Evolutionary conservation across 2,329 filamentous ascomycete species (phyloP).

Genomic region (Venturia asperata): DNA sequence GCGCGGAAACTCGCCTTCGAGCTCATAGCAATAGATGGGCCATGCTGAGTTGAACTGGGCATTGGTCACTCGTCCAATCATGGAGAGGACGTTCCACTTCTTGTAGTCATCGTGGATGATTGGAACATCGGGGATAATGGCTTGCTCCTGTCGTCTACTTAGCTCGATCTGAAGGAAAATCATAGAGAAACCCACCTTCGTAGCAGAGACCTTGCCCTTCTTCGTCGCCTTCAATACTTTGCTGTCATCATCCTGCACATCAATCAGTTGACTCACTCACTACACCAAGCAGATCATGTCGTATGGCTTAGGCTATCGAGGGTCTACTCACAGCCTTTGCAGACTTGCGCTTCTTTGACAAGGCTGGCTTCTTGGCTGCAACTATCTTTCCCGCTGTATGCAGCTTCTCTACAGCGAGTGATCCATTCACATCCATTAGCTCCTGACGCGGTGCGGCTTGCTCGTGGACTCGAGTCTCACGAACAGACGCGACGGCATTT

Average conservation of each 20-base stretch:
- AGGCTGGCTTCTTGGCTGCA: neutral
- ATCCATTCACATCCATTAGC: too few species aligned
- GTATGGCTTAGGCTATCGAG: neutral
- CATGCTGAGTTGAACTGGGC: neutral
- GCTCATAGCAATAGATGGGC: neutral
- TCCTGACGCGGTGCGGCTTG: neutral
- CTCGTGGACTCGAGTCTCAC: neutral
- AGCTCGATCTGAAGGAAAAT: neutral
- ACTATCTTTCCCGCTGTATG: neutral
- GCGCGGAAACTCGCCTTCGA: neutral
- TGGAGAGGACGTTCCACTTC: neutral
- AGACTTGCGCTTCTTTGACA: neutral
- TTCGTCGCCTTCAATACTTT: neutral
- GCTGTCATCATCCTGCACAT: neutral
- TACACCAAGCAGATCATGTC: neutral
- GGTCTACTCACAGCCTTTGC: neutral
- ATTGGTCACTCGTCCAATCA: neutral
- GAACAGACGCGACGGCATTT: neutral
- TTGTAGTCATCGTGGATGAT: neutral
- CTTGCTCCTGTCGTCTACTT: neutral
- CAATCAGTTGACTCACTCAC: neutral
- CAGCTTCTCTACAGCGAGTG: neutral
- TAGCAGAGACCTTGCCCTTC: neutral
- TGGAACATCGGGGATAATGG: neutral
- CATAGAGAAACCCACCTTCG: neutral